phyloP scores from a whole-genome alignment of 2,329 filamentous ascomycete genomes.

The Diaporthe nobilis region DNA sequence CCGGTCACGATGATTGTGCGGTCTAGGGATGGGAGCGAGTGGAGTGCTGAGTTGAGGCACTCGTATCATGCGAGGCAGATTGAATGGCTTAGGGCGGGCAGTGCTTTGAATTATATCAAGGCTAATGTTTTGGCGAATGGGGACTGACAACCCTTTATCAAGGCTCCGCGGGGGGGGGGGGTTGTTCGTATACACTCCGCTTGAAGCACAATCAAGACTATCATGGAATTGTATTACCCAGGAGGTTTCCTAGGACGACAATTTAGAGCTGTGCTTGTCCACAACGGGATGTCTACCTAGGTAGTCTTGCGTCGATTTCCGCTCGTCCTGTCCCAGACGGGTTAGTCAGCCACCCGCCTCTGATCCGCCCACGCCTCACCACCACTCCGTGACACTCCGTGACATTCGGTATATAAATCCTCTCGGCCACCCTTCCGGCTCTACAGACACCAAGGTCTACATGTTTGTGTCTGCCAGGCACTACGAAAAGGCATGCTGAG shows the following conservation, averaged over 20 bases:
- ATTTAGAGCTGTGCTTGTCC: too few species aligned
- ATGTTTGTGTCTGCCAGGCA: too few species aligned
- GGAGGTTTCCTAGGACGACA: too few species aligned
- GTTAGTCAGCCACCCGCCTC: background rate
- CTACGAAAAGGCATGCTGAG: too few species aligned
- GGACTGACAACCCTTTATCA: background rate
- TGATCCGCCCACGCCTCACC: background rate
- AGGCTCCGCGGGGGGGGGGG: background rate
- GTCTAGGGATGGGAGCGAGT: background rate
- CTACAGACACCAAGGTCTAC: too few species aligned
- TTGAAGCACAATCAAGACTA: too few species aligned
- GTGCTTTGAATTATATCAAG: constrained; percentile 6
- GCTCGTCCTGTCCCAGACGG: background rate
- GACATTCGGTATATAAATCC: too few species aligned
- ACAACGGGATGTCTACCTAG: background rate
- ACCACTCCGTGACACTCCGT: background rate
- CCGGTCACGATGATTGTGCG: background rate
- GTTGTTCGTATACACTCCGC: background rate
- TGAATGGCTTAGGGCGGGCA: constrained; percentile 7
- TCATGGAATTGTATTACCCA: too few species aligned
- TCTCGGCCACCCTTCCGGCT: too few species aligned
- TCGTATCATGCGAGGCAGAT: background rate
- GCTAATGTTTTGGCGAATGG: background rate
- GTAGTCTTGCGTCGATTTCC: background rate
- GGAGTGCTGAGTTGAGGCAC: constrained; percentile 52